Base-by-base conservation (phyloP, 441 rosid species). In the Erodium texanum region DNA sequence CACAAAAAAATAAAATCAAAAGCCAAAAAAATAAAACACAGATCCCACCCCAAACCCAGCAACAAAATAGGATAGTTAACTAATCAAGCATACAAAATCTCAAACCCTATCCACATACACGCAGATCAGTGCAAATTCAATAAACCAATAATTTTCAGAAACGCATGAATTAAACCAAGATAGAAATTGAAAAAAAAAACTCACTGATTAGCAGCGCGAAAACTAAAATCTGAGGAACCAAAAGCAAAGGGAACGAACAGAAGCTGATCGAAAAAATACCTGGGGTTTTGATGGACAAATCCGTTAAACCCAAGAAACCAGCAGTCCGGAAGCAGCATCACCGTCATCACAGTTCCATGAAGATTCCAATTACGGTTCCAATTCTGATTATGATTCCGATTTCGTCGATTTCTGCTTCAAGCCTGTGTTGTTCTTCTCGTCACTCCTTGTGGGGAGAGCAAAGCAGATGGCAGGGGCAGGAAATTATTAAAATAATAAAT, bases 21-120 rank as follows among this genome's bases (percentile, higher is more conserved):
- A n/a, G n/a, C n/a, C n/a, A 52, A 23, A 4, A 62, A 3, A 48
- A 62, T 27, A 38, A 73, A 62, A 34, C 72, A 54, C 75, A 64
- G 72, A 73, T 68, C 77, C 72, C 75, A 71, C 32, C 66, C 29
- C 29, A 27, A 27, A 27, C 29, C 29, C 4, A 27, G 29, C 29
- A 56, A 63, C 56, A 50, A 50, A 50, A 50, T 50, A 50, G 7
- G 56, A 50, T n/a, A 50, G 19, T n/a, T 15, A 50, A 50, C 56
- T 50, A 50, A 50, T 50, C n/a, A 50, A 50, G 19, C 56, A 14
- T 16, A 50, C 56, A 5, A 50, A 50, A 50, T 15, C 56, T 15
- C 56, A 50, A 50, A 50, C 56, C 56, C 5, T 15, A 14, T 50
- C 56, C 56, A n/a, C 56, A n/a, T 15, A 50, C 56, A 50, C 12